Conservation (phyloP, 371 early-diverging fungal genomes). For the Entomophthora muscae region DNA sequence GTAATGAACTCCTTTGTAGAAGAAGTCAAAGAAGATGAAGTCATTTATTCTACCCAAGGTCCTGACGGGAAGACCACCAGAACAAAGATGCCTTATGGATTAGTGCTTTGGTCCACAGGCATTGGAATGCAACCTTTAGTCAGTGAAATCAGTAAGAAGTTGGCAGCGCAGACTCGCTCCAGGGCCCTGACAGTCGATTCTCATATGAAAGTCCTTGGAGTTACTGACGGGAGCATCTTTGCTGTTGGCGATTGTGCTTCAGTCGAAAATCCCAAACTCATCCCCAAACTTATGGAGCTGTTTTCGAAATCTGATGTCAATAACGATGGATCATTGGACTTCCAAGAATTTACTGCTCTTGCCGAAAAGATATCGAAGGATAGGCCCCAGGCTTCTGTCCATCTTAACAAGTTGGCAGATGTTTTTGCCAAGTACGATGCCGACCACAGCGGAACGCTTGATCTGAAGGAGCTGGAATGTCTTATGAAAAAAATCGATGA, state of each 20-base stretch:
- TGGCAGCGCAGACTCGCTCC: slow-evolving; percentile 30
- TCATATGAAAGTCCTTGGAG: slow-evolving; percentile 43
- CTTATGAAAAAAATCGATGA: slow-evolving; percentile 41
- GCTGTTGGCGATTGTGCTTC: slow-evolving; percentile 82
- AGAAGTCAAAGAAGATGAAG: slow-evolving; percentile 27
- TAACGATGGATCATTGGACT: slow-evolving; percentile 24
- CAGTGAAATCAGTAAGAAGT: slow-evolving; percentile 23
- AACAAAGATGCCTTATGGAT: slow-evolving; percentile 36
- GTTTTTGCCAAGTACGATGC: slow-evolving; percentile 38
- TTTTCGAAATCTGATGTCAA: slow-evolving; percentile 31
- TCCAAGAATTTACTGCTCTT: slow-evolving; percentile 24
- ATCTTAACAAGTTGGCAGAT: slow-evolving; percentile 23
- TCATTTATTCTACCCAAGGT: slow-evolving; percentile 25
- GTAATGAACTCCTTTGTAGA: slow-evolving; percentile 50
- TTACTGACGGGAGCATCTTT: slow-evolving; percentile 40
- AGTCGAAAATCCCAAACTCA: slow-evolving; percentile 45
- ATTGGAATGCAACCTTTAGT: slow-evolving; percentile 25
- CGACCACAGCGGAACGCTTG: slow-evolving; percentile 34
- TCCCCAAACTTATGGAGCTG: slow-evolving; percentile 27
- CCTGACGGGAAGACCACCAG: slow-evolving; percentile 18
- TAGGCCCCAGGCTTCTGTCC: slow-evolving; percentile 32
- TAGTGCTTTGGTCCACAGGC: slow-evolving; percentile 78
- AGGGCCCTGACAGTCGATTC: slow-evolving; percentile 55
- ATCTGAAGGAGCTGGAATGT: slow-evolving; percentile 32
- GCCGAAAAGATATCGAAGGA: slow-evolving; percentile 19